A percentile compares a stretch with the other conserved stretches of the same genome.
These are phyloP conservation scores for Hordeum vulgare DNA, from an alignment of 176 grass and related monocot species.

Conservation along the genomic window MorexV3_pseudomolecules_assembly NC_058520.1:490714290-490714789, in stretches of 20 bases:
- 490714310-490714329: not conserved
- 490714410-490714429: not conserved
- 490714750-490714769: constrained; percentile 10
- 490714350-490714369: not conserved
- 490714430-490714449: not conserved
- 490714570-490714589: constrained; percentile 65
- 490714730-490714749: constrained; percentile 38
- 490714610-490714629: not conserved
- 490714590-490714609: constrained; percentile 26
- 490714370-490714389: not conserved
- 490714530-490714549: constrained; percentile 35
- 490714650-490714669: constrained; percentile 30
- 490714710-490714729: constrained; percentile 34
- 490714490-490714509: not conserved
- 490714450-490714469: not conserved
- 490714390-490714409: too few species aligned
- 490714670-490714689: constrained; percentile 38
- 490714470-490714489: not conserved
- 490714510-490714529: constrained; percentile 6
- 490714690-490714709: constrained; percentile 33
- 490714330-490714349: constrained; percentile 7
- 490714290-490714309: not conserved
- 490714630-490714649: constrained; percentile 14
- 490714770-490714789: not conserved
- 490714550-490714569: constrained; percentile 27